phyloP scores from a whole-genome alignment of 306 rosid species.

The Dryas octopetala region DNA sequence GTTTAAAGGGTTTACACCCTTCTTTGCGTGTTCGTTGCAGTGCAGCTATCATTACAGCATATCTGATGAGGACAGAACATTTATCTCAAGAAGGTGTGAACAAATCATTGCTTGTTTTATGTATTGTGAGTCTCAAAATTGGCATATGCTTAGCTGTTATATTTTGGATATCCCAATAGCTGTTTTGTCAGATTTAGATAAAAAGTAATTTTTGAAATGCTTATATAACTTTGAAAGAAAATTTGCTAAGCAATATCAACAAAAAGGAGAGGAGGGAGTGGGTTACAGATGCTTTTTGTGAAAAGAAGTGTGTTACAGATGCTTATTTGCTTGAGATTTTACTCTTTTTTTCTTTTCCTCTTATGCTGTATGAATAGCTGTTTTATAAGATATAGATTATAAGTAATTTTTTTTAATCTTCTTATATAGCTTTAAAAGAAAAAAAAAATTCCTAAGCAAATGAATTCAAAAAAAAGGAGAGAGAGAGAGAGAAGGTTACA shows the following conservation, averaged over 20 bases:
- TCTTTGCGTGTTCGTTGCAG: constrained; percentile 62
- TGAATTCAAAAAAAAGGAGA: no score
- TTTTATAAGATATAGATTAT: neutral
- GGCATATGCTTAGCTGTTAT: constrained; percentile 4
- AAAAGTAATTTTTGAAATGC: constrained; percentile 2
- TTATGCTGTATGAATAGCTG: neutral
- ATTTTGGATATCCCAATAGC: neutral
- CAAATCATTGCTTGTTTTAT: constrained; percentile 31
- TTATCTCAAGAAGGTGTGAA: constrained; percentile 81
- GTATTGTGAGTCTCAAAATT: constrained; percentile 23
- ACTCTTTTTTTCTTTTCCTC: neutral
- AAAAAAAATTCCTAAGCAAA: no score
- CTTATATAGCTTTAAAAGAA: no score
- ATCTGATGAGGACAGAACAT: constrained; percentile 84
- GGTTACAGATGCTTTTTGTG: neutral
- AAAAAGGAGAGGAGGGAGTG: no score
- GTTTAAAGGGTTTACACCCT: constrained; percentile 25
- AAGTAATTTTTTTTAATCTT: no score
- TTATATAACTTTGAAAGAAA: neutral
- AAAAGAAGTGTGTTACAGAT: neutral
- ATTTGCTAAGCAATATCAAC: neutral
- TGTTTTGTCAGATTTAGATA: neutral
- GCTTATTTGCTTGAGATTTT: neutral
- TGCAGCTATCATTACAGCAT: constrained; percentile 83
- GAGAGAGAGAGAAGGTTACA: no score